Base-by-base conservation (phyloP, 352 stramenopile genomes). In the Globisporangium iwayamae region DNA sequence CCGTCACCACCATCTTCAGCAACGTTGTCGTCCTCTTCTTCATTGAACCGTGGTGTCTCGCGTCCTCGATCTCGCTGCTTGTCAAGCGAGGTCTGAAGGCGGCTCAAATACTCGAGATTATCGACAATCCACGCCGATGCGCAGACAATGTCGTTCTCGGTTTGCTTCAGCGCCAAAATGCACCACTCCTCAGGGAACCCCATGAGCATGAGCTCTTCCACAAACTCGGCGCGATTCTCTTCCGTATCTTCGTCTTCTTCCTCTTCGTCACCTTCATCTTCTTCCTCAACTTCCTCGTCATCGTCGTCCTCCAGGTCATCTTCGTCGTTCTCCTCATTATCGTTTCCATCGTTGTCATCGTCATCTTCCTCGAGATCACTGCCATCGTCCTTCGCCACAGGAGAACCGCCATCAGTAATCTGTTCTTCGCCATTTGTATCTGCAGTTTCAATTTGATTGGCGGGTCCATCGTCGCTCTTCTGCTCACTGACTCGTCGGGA, bases 41-140 rank as follows among this genome's bases (percentile, higher is more conserved):
- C 85, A 11, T 91, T 73, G 22, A 81, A 82, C 1, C 69, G 71
- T 13, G 70, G 60, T 0, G 68, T 73, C 43, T 75, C 73, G 46
- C 67, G 54, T 10, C 68, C 75, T 20, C 79, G 65, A 28, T 89
- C 74, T 2, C 74, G 67, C 53, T 90, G 74, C 56, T 91, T 91
- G 48, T 94, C 89, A 9, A 90, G 63, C n/a, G 75, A 78, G 3
- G 77, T 83, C 58, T 94, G 85, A 9, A 95, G 38, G 25, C 91
- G 80, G 46, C 84, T 96, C 32, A 98, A 72, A 60, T 96, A 96
- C 54, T 98, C 91, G 2, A 98, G 66, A 60, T 98, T 97, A 56
- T 98, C 92, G 1, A 98, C 91, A 55, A 98, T 97, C 92, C 92
- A 98, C 3, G 91, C 88, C 0, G 88, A 97, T 0, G 92, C 92